These are phyloP conservation scores for Haplographium delicatum DNA, from an alignment of 495 filamentous ascomycete genomes.

Conservation along the genomic window DNA sequence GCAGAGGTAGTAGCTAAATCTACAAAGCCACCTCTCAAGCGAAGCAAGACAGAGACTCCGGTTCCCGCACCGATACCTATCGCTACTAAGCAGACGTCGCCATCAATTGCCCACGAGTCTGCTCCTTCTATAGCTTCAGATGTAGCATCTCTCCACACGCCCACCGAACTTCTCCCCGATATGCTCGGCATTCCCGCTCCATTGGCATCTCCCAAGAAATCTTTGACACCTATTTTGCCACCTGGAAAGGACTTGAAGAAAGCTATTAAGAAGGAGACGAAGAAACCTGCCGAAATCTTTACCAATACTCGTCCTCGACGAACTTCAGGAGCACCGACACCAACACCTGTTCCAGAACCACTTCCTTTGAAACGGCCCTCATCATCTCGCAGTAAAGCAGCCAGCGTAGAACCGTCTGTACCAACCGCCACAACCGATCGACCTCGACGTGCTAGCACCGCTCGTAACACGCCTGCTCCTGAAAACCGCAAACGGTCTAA, in stretches of 20 bases:
- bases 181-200: constrained; percentile 24
- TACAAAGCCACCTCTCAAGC: constrained; percentile 37
- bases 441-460: constrained; percentile 50
- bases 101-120: constrained; percentile 1
- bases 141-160: constrained; percentile 1
- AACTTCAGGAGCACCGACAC: constrained; percentile 8
- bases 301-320: constrained; percentile 14
- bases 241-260: constrained; percentile 37
- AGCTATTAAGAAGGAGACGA: constrained; percentile 28
- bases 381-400: constrained; percentile 43
- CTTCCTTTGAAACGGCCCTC: constrained; percentile 25
- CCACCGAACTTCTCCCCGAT: constrained; percentile 7
- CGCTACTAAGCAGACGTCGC: constrained; percentile 13
- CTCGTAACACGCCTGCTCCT: constrained; percentile 48
- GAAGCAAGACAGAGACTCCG: constrained; percentile 52
- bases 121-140: constrained; percentile 5
- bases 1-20: constrained; percentile 21
- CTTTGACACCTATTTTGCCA: constrained; percentile 48
- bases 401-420: constrained; percentile 44
- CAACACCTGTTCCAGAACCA: constrained; percentile 14
- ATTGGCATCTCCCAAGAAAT: constrained; percentile 40
- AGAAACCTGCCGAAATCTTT: constrained; percentile 22
- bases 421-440: constrained; percentile 41
- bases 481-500: constrained; percentile 39
- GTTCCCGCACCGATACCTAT: constrained; percentile 37